Evolutionary conservation across 371 early-diverging fungal genomes (phyloP), one percentile per base, ranked within the genome.

Genomic region (Mortierella sp.): DNA sequence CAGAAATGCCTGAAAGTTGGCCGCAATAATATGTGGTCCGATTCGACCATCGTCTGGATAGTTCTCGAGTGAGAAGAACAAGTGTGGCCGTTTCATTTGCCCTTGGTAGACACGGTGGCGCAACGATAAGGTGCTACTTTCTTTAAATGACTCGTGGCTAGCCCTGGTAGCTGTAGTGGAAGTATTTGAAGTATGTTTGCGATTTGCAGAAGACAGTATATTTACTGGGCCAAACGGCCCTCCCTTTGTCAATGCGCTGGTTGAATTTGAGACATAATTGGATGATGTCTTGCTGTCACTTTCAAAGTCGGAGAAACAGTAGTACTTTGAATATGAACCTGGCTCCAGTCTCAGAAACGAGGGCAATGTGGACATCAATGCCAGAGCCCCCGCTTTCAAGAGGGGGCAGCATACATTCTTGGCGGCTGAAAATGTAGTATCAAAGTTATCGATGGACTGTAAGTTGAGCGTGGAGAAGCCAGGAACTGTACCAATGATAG

Each of bases 1-100:
- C 26, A 88, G 60, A 57, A 86, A 90, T 19, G 75, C 81, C n/a
- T 80, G 81, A 45, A 80, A 80, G 53, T 80, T 80, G 35, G 64
- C 81, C 0, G 81, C 81, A 26, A 80, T 65, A 58, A 80, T 71
- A n/a, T 80, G 75, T 2, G 81, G 81, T 1, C 81, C 75, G 26
- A 71, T 71, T 13, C 81, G 68, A 19, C 59, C 68, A 61, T 74
- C 75, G n/a, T 80, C 75, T 4, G 75, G 81, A 31, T 80, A 75
- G 40, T 80, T 80, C 42, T 80, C 81, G 9, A 80, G 75, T 3
- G 81, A 80, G 60, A 80, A 75, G 28, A 61, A 31, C n/a, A 80
- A 35, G 43, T 80, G 81, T 3, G 68, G 68, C 2, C 62, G 64
- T n/a, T 67, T 31, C 81, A 80, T 80, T 53, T 80, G 81, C 1